Evolutionary conservation across 1,139 yeast genomes (phyloP).

Genomic region (Sugiyamaella xylanicola): DNA sequence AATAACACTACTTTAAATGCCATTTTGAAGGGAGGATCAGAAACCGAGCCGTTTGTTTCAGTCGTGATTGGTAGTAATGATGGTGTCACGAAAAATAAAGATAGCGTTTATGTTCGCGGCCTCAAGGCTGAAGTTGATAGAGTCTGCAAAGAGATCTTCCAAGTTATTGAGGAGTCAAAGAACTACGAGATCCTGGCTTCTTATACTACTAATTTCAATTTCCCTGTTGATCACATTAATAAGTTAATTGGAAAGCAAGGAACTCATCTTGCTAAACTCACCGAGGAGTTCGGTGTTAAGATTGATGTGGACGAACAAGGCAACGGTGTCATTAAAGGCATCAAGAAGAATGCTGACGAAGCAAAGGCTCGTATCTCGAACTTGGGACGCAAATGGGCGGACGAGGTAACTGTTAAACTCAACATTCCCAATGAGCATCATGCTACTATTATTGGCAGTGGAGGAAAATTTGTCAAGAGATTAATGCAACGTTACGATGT

Average conservation of each 20-base stretch:
- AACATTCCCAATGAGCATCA: slow-evolving; percentile 78
- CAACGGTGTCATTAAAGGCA: slow-evolving; percentile 67
- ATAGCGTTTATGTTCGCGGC: slow-evolving; percentile 63
- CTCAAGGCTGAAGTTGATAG: slow-evolving; percentile 56
- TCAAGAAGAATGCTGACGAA: slow-evolving; percentile 75
- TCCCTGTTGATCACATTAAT: slow-evolving; percentile 69
- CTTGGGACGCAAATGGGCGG: slow-evolving; percentile 77
- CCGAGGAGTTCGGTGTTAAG: slow-evolving; percentile 77
- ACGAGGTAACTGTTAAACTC: slow-evolving; percentile 67
- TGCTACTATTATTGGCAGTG: slow-evolving; percentile 80
- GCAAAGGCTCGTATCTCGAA: slow-evolving; percentile 62
- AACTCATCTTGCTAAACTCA: slow-evolving; percentile 63
- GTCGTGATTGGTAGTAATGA: slow-evolving; percentile 35
- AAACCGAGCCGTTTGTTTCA: slow-evolving; percentile 33
- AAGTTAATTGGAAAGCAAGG: slow-evolving; percentile 93
- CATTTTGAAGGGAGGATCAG: slow-evolving; percentile 45
- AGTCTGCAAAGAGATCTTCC: slow-evolving; percentile 55
- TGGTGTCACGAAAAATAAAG: slow-evolving; percentile 51
- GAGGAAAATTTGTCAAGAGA: slow-evolving; percentile 79
- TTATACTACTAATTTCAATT: slow-evolving; percentile 55
- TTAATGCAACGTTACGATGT: slow-evolving; percentile 89
- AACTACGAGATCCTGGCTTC: slow-evolving; percentile 62
- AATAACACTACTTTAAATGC: slow-evolving; percentile 50
- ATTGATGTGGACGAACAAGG: slow-evolving; percentile 70
- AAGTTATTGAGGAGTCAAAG: slow-evolving; percentile 63